Percentiles rank a stretch among this genome's conserved stretches.
These are phyloP conservation scores for Geranomyces michiganensis DNA, from an alignment of 192 early-diverging fungal genomes.

Conservation along the genomic window DNA sequence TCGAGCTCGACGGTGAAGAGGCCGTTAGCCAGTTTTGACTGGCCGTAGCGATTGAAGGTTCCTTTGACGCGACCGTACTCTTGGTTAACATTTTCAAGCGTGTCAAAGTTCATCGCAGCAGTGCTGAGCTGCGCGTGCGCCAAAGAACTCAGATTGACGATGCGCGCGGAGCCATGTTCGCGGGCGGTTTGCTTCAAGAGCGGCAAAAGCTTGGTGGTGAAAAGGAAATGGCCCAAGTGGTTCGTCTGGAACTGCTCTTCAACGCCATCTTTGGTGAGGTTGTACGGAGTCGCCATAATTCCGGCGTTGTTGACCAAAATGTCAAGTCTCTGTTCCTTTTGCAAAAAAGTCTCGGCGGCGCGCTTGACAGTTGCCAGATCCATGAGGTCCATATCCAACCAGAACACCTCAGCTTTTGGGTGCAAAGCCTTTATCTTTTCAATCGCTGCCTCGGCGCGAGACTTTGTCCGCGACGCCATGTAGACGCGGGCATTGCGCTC, in stretches of 20 bases:
- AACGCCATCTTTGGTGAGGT: slow-evolving; percentile 51
- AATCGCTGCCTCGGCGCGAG: not conserved
- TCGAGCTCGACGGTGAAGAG: slow-evolving; percentile 37
- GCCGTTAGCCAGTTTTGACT: slow-evolving; percentile 42
- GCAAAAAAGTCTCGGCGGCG: slow-evolving; percentile 37
- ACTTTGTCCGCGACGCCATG: slow-evolving; percentile 5
- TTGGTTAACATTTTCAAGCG: slow-evolving; percentile 38
- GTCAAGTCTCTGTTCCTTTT: slow-evolving; percentile 25
- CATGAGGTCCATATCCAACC: slow-evolving; percentile 39
- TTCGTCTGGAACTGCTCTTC: slow-evolving; percentile 53
- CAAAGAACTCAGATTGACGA: slow-evolving; percentile 37
- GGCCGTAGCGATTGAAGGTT: slow-evolving; percentile 38
- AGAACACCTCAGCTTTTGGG: not conserved
- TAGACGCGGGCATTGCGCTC: not conserved
- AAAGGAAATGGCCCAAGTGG: slow-evolving; percentile 32
- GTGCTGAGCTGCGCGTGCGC: slow-evolving; percentile 15
- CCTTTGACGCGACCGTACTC: not conserved
- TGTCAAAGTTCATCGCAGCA: slow-evolving; percentile 11
- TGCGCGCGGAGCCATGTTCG: slow-evolving; percentile 31
- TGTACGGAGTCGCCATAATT: slow-evolving; percentile 50
- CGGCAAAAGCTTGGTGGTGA: slow-evolving; percentile 37
- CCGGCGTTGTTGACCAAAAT: slow-evolving; percentile 40
- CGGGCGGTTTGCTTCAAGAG: slow-evolving; percentile 17
- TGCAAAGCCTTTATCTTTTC: not conserved
- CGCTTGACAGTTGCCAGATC: slow-evolving; percentile 38